Percentiles rank a stretch among this genome's conserved stretches.
Evolutionary conservation across 768 basidiomycete genomes (phyloP).

Genomic region (Boletus rubroflammeus): DNA sequence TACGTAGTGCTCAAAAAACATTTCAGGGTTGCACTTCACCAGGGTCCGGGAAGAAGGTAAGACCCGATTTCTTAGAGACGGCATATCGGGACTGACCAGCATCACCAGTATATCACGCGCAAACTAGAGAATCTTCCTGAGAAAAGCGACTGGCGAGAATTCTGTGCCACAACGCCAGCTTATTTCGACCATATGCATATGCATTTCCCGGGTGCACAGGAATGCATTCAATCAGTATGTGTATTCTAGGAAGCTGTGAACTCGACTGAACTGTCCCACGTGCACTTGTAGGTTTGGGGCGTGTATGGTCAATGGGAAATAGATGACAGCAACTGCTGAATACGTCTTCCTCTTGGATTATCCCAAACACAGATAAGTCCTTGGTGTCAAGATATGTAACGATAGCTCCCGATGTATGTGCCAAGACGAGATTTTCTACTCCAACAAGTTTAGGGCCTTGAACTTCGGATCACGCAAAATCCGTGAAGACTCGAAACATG

Average conservation of each 20-base stretch:
- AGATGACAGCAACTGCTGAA: too few species aligned
- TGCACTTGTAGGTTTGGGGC: constrained; percentile 12
- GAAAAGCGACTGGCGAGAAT: constrained; percentile 27
- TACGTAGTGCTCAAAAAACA: background rate
- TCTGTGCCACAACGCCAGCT: constrained; percentile 34
- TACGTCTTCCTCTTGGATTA: too few species aligned
- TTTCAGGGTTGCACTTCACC: constrained; percentile 24
- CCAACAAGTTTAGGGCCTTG: too few species aligned
- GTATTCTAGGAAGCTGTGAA: background rate
- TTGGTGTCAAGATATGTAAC: too few species aligned
- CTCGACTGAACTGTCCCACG: background rate
- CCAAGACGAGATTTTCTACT: too few species aligned
- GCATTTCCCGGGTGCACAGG: constrained; percentile 14
- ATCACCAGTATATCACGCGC: constrained; percentile 22
- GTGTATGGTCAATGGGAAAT: constrained; percentile 20
- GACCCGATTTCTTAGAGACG: background rate
- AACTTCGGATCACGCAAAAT: too few species aligned
- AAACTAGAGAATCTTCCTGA: constrained; percentile 26
- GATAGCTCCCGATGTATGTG: too few species aligned
- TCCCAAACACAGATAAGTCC: too few species aligned
- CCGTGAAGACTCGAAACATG: too few species aligned
- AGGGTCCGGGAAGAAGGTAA: constrained; percentile 23
- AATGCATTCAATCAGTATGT: constrained; percentile 1
- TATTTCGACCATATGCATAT: constrained; percentile 6
- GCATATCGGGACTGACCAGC: background rate